These are phyloP conservation scores for Macrolepiota albuminosa DNA, from an alignment of 768 basidiomycete genomes.

Conservation along the genomic window DNA sequence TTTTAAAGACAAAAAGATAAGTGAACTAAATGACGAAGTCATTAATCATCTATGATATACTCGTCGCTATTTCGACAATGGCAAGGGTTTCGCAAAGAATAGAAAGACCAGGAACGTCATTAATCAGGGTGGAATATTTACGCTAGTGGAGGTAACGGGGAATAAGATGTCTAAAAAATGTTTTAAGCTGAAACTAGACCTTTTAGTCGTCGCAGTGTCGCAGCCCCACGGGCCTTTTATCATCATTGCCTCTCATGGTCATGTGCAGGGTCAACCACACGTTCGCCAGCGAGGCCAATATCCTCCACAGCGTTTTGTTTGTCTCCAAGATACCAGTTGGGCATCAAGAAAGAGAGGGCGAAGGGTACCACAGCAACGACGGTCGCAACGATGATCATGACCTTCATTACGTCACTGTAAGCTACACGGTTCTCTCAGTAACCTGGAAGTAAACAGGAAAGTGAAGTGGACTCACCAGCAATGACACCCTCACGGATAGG, in stretches of 20 bases:
- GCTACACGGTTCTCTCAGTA: slow-evolving; percentile 23
- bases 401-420: slow-evolving; percentile 52
- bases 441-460: not conserved
- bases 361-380: slow-evolving; percentile 54
- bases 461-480: slow-evolving; percentile 31
- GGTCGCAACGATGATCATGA: slow-evolving; percentile 51
- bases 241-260: slow-evolving; percentile 11
- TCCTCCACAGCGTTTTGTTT: slow-evolving; percentile 69
- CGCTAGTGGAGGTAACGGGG: not conserved
- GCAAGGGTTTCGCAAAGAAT: not conserved
- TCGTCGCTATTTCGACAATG: not conserved
- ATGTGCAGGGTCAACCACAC: not conserved
- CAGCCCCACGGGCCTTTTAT: not conserved
- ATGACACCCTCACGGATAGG: slow-evolving; percentile 66
- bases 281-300: slow-evolving; percentile 25
- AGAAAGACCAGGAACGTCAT: not conserved
- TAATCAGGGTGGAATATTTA: not conserved
- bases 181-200: not conserved
- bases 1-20: too few species aligned
- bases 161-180: not conserved
- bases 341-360: slow-evolving; percentile 53
- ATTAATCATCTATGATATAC: too few species aligned
- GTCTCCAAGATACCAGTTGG: slow-evolving; percentile 64
- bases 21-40: too few species aligned
- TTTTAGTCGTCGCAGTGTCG: not conserved